phyloP scores from a whole-genome alignment of 2,329 filamentous ascomycete genomes.

The Cladosporium sp. region DNA sequence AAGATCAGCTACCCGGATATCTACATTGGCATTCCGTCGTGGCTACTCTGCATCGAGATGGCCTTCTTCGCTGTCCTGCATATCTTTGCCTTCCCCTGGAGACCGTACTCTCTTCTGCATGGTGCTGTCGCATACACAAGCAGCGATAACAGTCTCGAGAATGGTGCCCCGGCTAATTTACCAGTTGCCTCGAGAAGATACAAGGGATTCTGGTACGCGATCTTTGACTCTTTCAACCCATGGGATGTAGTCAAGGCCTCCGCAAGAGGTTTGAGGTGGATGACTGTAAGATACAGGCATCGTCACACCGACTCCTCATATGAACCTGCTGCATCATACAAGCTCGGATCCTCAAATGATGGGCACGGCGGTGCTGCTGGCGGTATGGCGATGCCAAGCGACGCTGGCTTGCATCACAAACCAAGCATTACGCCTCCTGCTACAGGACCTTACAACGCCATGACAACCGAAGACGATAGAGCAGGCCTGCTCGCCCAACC shows the following conservation, averaged over 20 bases:
- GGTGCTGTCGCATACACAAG: slow-evolving; percentile 21
- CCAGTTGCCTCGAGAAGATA: slow-evolving; percentile 37
- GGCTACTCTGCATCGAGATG: slow-evolving; percentile 83
- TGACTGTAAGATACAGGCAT: slow-evolving; percentile 67
- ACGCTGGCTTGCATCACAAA: background rate
- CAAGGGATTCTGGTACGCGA: slow-evolving; percentile 61
- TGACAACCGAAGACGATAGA: slow-evolving; percentile 24
- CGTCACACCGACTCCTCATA: slow-evolving; percentile 46
- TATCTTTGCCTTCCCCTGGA: slow-evolving; percentile 76
- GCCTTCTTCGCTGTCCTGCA: slow-evolving; percentile 73
- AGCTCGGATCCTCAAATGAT: background rate
- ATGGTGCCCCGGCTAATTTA: slow-evolving; percentile 13
- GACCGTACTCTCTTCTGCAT: slow-evolving; percentile 55
- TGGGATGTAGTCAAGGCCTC: slow-evolving; percentile 81
- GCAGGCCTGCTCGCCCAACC: slow-evolving; percentile 24
- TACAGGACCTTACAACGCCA: background rate
- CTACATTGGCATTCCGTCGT: slow-evolving; percentile 72
- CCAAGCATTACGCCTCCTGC: background rate
- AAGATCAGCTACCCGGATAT: slow-evolving; percentile 69
- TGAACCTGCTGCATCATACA: slow-evolving; percentile 19
- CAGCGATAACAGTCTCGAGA: slow-evolving; percentile 19
- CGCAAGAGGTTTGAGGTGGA: slow-evolving; percentile 73
- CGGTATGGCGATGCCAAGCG: background rate
- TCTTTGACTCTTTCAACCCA: slow-evolving; percentile 70
- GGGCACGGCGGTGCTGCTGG: background rate